A percentile compares a stretch with the other conserved stretches of the same genome.
Conservation (phyloP, 1,284 basidiomycete genomes). For the Rhodotorula sp. region DNA sequence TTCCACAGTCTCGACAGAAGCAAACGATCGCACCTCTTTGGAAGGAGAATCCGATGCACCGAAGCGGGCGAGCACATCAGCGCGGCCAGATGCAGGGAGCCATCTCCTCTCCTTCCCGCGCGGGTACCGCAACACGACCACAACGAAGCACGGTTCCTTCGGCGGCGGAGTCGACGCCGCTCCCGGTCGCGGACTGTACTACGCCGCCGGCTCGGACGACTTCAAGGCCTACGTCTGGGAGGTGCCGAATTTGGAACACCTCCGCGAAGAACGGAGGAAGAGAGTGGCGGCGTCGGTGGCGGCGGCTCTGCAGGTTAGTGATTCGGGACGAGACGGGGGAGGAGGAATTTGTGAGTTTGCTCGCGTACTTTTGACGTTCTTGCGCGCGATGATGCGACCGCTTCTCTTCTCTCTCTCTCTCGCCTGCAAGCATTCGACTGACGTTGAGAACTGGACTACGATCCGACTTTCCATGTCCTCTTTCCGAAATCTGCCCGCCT, state of each 20-base stretch:
- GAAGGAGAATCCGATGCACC: conserved; percentile 33
- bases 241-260: conserved; percentile 57
- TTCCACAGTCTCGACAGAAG: conserved; percentile 28
- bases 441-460: too few relatives aligned
- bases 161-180: conserved; percentile 53
- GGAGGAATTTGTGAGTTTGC: conserved; percentile 45
- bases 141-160: conserved; percentile 78
- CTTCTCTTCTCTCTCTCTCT: too few relatives aligned
- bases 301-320: conserved; percentile 42
- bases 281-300: conserved; percentile 45
- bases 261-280: conserved; percentile 52
- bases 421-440: too few relatives aligned
- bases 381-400: too few relatives aligned
- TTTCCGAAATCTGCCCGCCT: too few relatives aligned
- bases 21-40: conserved; percentile 35
- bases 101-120: conserved; percentile 47
- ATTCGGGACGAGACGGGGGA: conserved; percentile 50
- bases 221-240: conserved; percentile 77
- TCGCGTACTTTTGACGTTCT: conserved; percentile 49
- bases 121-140: conserved; percentile 68
- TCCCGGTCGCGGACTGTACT: conserved; percentile 56
- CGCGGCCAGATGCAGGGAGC: conserved; percentile 31
- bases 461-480: too few relatives aligned
- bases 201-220: conserved; percentile 72
- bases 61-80: too few relatives aligned